Percentiles rank a stretch among this genome's conserved stretches.
These are phyloP conservation scores for Trametes cinnabarina DNA, from an alignment of 768 basidiomycete species.

Conservation along the genomic window DNA sequence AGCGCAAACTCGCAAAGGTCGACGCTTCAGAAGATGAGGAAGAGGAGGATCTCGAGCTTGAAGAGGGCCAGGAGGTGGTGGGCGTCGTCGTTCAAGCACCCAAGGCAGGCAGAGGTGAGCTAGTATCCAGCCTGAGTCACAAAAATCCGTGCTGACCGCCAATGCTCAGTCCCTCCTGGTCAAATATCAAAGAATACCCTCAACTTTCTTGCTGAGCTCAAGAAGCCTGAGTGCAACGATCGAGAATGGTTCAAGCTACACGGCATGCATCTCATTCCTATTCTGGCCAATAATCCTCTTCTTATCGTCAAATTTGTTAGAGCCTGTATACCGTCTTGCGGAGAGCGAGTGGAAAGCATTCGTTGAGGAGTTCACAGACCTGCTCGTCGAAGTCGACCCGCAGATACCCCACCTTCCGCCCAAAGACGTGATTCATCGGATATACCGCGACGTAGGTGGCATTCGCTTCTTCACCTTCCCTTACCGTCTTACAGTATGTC, in stretches of 20 bases:
- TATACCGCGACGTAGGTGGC: conserved; percentile 81
- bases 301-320: conserved; percentile 65
- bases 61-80: conserved; percentile 68
- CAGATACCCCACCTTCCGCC: conserved; percentile 87
- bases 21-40: conserved; percentile 39
- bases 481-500: no score
- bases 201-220: conserved; percentile 68
- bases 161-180: conserved; percentile 75
- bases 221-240: conserved; percentile 78
- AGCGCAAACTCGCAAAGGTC: conserved; percentile 29
- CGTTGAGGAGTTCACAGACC: conserved; percentile 64
- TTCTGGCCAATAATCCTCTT: background rate
- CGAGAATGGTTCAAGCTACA: conserved; percentile 56
- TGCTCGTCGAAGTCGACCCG: conserved; percentile 69
- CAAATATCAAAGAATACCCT: conserved; percentile 85
- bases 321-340: conserved; percentile 75
- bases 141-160: no score
- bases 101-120: conserved; percentile 70
- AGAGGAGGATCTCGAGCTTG: conserved; percentile 43
- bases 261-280: background rate
- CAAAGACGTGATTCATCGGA: conserved; percentile 89
- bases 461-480: no score
- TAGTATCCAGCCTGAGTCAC: no score
- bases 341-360: conserved; percentile 91
- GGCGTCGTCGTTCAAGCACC: conserved; percentile 81